Evolutionary conservation across 352 stramenopile species (phyloP), one percentile per base, ranked within the genome.

Genomic region (Aphanomyces stellatus): DNA sequence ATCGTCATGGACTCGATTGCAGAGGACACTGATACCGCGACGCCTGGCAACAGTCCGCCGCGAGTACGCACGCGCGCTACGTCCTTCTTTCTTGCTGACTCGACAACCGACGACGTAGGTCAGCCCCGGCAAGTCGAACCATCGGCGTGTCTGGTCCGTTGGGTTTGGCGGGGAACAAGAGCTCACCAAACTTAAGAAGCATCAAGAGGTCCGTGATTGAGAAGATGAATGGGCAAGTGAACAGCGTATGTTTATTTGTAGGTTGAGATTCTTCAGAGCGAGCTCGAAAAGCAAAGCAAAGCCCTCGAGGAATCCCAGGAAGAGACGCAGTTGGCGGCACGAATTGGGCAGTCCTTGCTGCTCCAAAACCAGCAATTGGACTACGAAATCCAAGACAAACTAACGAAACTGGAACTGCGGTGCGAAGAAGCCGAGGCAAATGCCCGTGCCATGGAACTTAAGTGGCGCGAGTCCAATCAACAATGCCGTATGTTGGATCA

Each of bases 281-380:
- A 81, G 48, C 71, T 85, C 27, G 76, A 80, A 56, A 77, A 64
- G 22, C 77, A 78, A 53, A 82, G 61, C 65, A 80, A 78, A 46
- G 77, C 72, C 19, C 69, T 85, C 6, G 74, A 81, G 41, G 74
- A 79, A 31, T 80, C 74, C 1, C 74, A 82, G 25, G 77, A 85
- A 60, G 77, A 85, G 40, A 74, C 74, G 27, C 74, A 77, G 53
- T 62, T 85, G 17, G 77, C 75, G 2, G 77, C 75, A 8, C 73
- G 76, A 17, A 81, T 85, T 31, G 75, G 75, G n/a, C 72, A 80
- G 62, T 78, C 77, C 53, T 63, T 85, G 37, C 70, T 85, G 3
- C 68, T 76, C 35, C 72, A 75, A n/a, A 85, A 77, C 4, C 73
- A 85, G 33, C 74, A 82, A 55, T 74, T 85, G 63, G 77, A 73